phyloP scores from a whole-genome alignment of 129 eudicot species.

The Saposhnikovia divaricata region DNA sequence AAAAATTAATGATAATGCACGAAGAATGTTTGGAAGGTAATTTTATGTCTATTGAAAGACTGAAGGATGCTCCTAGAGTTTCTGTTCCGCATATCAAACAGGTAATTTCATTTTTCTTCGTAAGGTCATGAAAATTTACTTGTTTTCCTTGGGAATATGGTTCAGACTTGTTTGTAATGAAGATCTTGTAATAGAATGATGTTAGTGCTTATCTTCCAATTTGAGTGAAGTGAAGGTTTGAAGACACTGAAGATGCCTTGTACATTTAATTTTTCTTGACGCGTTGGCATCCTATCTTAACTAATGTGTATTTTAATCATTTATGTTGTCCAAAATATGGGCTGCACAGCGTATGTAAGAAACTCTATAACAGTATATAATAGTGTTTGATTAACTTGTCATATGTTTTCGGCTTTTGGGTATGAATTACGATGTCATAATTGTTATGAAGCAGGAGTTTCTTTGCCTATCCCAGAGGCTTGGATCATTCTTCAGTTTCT shows the following conservation, averaged over 20 bases:
- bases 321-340: neutral
- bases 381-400: neutral
- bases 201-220: neutral
- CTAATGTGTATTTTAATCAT: neutral
- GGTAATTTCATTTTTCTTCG: constrained; percentile 21
- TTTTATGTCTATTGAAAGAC: constrained; percentile 44
- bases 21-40: constrained; percentile 85
- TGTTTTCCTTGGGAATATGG: too few relatives aligned
- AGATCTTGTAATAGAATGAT: neutral
- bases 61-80: constrained; percentile 35
- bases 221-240: too few relatives aligned
- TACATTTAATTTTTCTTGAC: neutral
- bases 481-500: neutral
- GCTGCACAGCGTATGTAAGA: neutral
- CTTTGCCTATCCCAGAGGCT: neutral
- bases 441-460: neutral
- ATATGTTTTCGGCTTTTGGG: too few relatives aligned
- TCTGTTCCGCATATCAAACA: constrained; percentile 33
- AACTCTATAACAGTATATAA: neutral
- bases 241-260: neutral
- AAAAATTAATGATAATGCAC: constrained; percentile 66
- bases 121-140: neutral
- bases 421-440: too few relatives aligned
- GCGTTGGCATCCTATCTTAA: neutral
- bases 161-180: neutral